Percentiles rank a stretch among this genome's conserved stretches.
Evolutionary conservation across 306 rosid species (phyloP).

Genomic region (Comarum palustre): DNA sequence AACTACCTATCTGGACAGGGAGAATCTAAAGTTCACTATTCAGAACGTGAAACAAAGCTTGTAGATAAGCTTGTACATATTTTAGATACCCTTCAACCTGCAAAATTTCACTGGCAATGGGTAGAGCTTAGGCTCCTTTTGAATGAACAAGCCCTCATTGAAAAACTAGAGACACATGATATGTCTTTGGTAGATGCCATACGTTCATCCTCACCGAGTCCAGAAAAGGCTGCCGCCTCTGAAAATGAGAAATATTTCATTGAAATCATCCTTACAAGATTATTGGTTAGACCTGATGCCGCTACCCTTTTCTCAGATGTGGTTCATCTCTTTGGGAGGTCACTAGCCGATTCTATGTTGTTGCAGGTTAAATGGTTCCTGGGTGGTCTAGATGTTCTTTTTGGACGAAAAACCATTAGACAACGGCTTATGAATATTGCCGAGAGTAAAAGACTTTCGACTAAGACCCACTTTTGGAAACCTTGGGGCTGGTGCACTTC

Average conservation of each 20-base stretch:
- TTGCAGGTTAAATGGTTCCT: constrained; percentile 94
- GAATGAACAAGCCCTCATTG: constrained; percentile 85
- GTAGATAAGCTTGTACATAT: constrained; percentile 70
- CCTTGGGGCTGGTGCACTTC: constrained; percentile 94
- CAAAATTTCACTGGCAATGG: constrained; percentile 99
- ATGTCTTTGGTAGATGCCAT: constrained; percentile 72
- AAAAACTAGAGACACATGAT: constrained; percentile 57
- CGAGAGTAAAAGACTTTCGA: constrained; percentile 59
- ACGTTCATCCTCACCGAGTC: constrained; percentile 64
- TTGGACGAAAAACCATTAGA: constrained; percentile 82
- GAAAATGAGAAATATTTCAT: constrained; percentile 90
- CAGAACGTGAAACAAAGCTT: constrained; percentile 60
- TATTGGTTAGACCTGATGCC: constrained; percentile 97
- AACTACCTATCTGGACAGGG: constrained; percentile 52
- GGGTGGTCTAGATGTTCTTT: constrained; percentile 73
- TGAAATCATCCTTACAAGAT: constrained; percentile 79
- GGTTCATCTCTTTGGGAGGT: constrained; percentile 88
- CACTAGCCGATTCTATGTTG: constrained; percentile 92
- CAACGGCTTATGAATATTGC: constrained; percentile 73
- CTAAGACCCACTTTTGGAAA: constrained; percentile 68
- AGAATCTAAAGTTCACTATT: constrained; percentile 49
- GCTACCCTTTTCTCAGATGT: constrained; percentile 87
- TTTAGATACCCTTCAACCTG: constrained; percentile 88
- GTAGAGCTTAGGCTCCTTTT: constrained; percentile 88
- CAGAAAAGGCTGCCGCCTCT: constrained; percentile 72